Evolutionary conservation across 2,329 filamentous ascomycete genomes (phyloP).

Genomic region (Cladophialophora carrionii): DNA sequence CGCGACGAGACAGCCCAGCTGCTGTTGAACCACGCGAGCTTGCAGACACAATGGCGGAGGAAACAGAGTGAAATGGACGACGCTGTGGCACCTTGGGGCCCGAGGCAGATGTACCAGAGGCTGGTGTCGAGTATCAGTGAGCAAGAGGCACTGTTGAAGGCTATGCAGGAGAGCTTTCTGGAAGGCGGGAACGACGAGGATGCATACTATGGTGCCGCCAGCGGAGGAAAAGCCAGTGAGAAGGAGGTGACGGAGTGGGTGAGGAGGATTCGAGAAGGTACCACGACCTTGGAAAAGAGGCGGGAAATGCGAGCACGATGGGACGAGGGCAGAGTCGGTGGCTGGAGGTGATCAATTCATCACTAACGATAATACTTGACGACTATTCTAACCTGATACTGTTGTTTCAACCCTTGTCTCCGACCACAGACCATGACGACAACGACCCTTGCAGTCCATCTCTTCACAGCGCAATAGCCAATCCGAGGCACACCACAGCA

Average conservation of each 20-base stretch:
- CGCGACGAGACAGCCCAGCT: slow-evolving; percentile 77
- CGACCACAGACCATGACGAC: neutral
- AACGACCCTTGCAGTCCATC: slow-evolving; percentile 1
- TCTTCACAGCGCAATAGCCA: slow-evolving; percentile 16
- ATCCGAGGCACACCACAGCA: slow-evolving; percentile 18
- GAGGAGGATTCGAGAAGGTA: slow-evolving; percentile 75
- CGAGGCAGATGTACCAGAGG: slow-evolving; percentile 81
- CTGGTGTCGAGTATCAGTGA: slow-evolving; percentile 76
- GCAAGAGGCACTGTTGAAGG: slow-evolving; percentile 77
- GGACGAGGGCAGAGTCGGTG: slow-evolving; percentile 94
- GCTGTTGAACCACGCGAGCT: slow-evolving; percentile 77
- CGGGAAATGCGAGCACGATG: slow-evolving; percentile 88
- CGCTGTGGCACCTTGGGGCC: slow-evolving; percentile 80
- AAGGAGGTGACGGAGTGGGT: slow-evolving; percentile 87
- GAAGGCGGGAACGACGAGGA: slow-evolving; percentile 56
- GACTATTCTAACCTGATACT: slow-evolving; percentile 15
- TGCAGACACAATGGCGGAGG: slow-evolving; percentile 89
- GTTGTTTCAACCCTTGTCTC: neutral
- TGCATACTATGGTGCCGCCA: slow-evolving; percentile 48
- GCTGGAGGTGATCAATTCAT: slow-evolving; percentile 71
- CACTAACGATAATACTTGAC: slow-evolving; percentile 19
- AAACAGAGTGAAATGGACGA: slow-evolving; percentile 89
- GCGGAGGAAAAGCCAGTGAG: slow-evolving; percentile 64
- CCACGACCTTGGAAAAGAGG: slow-evolving; percentile 75
- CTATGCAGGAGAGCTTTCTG: slow-evolving; percentile 90